Conservation (phyloP, 2,329 filamentous ascomycete species). For the Hymenoscyphus fraxineus region DNA sequence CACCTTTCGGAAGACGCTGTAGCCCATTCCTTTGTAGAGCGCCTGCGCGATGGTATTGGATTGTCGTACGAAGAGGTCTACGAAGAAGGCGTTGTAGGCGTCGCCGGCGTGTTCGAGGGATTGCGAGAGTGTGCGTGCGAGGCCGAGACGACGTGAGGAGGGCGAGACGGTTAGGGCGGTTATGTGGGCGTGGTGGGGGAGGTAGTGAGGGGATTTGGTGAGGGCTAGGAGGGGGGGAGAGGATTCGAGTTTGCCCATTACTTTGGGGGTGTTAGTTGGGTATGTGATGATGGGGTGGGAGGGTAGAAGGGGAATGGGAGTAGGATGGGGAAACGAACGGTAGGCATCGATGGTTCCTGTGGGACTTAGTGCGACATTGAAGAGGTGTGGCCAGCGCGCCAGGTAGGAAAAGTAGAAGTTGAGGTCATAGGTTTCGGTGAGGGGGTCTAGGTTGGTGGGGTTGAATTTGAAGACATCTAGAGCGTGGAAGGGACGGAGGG, state of each 20-base stretch:
- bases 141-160: slow-evolving; percentile 76
- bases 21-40: slow-evolving; percentile 88
- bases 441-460: slow-evolving; percentile 88
- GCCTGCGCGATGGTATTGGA: slow-evolving; percentile 84
- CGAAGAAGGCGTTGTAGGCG: slow-evolving; percentile 84
- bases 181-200: slow-evolving; percentile 99
- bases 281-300: too few species aligned
- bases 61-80: slow-evolving; percentile 87
- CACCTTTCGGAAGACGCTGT: slow-evolving; percentile 84
- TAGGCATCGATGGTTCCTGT: slow-evolving; percentile 91
- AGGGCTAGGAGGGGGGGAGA: slow-evolving; percentile 63
- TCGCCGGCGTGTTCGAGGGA: slow-evolving; percentile 81
- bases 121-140: slow-evolving; percentile 78
- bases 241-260: slow-evolving; percentile 95
- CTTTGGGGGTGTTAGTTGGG: slow-evolving; percentile 43
- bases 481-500: slow-evolving; percentile 79
- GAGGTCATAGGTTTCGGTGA: slow-evolving; percentile 97
- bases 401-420: slow-evolving; percentile 95
- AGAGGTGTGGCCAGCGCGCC: slow-evolving; percentile 91
- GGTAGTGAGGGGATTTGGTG: slow-evolving; percentile 77
- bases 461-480: slow-evolving; percentile 86
- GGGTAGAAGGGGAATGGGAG: slow-evolving; percentile 1
- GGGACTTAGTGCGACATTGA: slow-evolving; percentile 83
- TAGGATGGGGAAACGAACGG: slow-evolving; percentile 53
- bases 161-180: slow-evolving; percentile 92